Conservation (phyloP, 495 filamentous ascomycete genomes). For the Podospora australis region DNA sequence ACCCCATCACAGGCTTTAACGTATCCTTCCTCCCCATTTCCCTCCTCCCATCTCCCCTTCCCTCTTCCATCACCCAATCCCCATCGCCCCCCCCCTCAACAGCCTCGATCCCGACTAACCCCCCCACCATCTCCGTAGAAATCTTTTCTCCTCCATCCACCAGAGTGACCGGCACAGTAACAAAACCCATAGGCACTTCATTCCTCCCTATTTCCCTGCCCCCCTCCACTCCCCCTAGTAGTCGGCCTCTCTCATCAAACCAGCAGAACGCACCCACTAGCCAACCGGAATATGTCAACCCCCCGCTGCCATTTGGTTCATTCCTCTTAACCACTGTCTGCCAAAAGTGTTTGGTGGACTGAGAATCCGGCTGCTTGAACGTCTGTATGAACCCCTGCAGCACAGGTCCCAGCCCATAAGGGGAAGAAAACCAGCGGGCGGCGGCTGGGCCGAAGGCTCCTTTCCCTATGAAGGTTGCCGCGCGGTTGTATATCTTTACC, state of each 20-base stretch:
- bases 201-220: conserved; percentile 20
- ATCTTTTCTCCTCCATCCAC: conserved; percentile 23
- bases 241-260: conserved; percentile 34
- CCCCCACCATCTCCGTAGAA: conserved; percentile 34
- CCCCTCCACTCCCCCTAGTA: conserved; percentile 2
- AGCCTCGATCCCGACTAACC: conserved; percentile 31
- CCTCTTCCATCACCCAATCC: conserved; percentile 28
- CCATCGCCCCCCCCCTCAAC: conserved; percentile 21
- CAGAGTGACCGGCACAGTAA: conserved; percentile 31
- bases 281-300: conserved; percentile 36
- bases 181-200: conserved; percentile 34
- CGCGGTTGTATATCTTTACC: conserved; percentile 16
- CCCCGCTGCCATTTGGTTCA: conserved; percentile 29
- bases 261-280: conserved; percentile 35
- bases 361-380: conserved; percentile 27
- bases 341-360: conserved; percentile 27
- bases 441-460: too few species aligned
- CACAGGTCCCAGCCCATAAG: conserved; percentile 26
- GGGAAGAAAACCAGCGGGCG: too few species aligned
- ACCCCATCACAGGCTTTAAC: conserved; percentile 33
- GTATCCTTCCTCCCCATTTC: conserved; percentile 22
- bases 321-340: conserved; percentile 27
- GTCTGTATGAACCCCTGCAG: conserved; percentile 29
- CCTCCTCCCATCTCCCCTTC: conserved; percentile 28
- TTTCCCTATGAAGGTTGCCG: too few species aligned